Conservation (phyloP, 371 early-diverging fungal species). For the Actinomucor elegans region DNA sequence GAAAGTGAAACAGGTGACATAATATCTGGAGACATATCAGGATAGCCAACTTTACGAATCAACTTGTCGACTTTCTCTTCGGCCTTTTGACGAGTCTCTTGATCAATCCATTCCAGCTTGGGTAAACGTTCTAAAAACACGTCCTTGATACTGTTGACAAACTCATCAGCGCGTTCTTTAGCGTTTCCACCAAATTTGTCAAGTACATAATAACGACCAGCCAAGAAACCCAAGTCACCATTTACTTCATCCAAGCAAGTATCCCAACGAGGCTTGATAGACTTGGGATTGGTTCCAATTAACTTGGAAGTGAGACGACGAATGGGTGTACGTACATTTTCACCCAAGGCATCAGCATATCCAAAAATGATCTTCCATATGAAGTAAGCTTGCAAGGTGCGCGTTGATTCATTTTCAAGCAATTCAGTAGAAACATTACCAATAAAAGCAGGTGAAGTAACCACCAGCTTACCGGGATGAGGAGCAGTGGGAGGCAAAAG, state of each 20-base stretch:
- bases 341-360: slow-evolving; percentile 28
- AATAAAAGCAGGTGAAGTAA: slow-evolving; percentile 45
- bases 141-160: slow-evolving; percentile 50
- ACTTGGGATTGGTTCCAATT: slow-evolving; percentile 40
- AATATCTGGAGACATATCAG: slow-evolving; percentile 44
- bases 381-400: slow-evolving; percentile 44
- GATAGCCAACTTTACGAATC: slow-evolving; percentile 52
- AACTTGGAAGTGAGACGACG: slow-evolving; percentile 30
- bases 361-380: slow-evolving; percentile 41
- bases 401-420: slow-evolving; percentile 22
- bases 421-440: slow-evolving; percentile 28
- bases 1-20: slow-evolving; percentile 46
- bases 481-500: slow-evolving; percentile 26
- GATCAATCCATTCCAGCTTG: slow-evolving; percentile 55
- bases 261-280: slow-evolving; percentile 51
- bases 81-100: slow-evolving; percentile 43
- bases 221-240: slow-evolving; percentile 42
- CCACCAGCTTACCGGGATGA: slow-evolving; percentile 32
- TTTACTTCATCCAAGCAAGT: slow-evolving; percentile 47
- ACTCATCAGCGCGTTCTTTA: slow-evolving; percentile 42
- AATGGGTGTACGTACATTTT: slow-evolving; percentile 31
- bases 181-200: slow-evolving; percentile 42
- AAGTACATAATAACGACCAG: slow-evolving; percentile 53
- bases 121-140: slow-evolving; percentile 47
- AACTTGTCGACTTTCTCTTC: slow-evolving; percentile 40